These are phyloP conservation scores for Eugenia klotzschiana DNA, from an alignment of 441 rosid species.

Conservation along the genomic window DNA sequence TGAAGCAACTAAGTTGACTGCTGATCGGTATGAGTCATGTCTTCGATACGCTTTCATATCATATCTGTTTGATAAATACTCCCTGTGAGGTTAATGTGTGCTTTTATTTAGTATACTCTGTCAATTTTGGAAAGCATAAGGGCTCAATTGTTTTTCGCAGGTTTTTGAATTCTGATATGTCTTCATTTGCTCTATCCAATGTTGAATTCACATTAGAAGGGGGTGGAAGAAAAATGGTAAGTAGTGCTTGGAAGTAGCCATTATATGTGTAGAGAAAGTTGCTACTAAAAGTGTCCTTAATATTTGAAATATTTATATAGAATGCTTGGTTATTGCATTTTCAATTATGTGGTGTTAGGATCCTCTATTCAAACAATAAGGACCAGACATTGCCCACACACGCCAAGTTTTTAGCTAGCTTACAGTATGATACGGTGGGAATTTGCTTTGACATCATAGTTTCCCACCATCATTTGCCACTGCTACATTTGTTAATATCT, in stretches of 20 bases:
- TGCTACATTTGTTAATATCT: not conserved
- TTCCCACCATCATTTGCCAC: not conserved
- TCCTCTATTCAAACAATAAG: not conserved
- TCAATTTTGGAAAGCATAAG: not conserved
- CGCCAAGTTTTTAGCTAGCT: not conserved
- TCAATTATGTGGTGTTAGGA: not conserved
- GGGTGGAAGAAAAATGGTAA: slow-evolving; percentile 53
- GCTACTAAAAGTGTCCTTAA: not conserved
- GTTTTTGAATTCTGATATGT: slow-evolving; percentile 24
- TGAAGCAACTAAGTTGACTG: slow-evolving; percentile 22
- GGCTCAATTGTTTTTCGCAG: slow-evolving; percentile 21
- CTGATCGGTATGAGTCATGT: slow-evolving; percentile 21
- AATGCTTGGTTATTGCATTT: not conserved
- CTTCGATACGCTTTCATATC: not conserved
- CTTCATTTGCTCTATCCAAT: slow-evolving; percentile 58
- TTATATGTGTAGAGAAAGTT: not conserved
- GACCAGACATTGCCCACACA: not conserved
- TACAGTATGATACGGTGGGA: not conserved
- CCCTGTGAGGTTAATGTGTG: not conserved
- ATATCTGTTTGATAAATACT: not conserved
- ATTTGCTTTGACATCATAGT: not conserved
- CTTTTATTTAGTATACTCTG: not conserved
- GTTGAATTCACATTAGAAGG: slow-evolving; percentile 51
- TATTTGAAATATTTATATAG: not conserved
- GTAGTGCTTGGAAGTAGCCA: slow-evolving; percentile 12